phyloP scores from a whole-genome alignment of 495 filamentous ascomycete genomes.

The Daldinia bambusicola region DNA sequence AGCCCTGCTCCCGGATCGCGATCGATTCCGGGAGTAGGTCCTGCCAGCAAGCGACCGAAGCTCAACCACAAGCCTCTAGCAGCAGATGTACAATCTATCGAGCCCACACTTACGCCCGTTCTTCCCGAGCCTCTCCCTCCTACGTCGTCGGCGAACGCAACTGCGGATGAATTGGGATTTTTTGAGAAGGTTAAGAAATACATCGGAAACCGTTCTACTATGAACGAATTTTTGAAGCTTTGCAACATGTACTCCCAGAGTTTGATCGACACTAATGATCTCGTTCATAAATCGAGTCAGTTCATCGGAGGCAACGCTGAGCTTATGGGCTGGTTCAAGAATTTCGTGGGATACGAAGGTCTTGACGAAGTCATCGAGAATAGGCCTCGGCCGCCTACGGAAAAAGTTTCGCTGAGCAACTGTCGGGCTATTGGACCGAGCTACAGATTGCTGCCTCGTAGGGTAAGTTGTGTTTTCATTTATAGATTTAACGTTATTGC shows the following conservation, averaged over 20 bases:
- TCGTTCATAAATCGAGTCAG: conserved; percentile 80
- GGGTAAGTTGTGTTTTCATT: conserved; percentile 56
- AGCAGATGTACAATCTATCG: conserved; percentile 75
- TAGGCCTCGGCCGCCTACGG: conserved; percentile 73
- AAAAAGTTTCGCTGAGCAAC: conserved; percentile 86
- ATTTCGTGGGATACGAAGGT: conserved; percentile 77
- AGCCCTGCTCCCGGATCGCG: conserved; percentile 51
- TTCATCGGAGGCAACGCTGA: conserved; percentile 92
- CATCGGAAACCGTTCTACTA: conserved; percentile 88
- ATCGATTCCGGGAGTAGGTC: conserved; percentile 46
- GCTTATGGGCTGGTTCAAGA: conserved; percentile 84
- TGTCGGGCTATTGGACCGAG: conserved; percentile 94
- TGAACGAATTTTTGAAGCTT: conserved; percentile 94
- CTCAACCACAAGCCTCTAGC: conserved; percentile 68
- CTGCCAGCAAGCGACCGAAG: conserved; percentile 69
- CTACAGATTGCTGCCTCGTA: conserved; percentile 89
- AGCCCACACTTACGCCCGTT: conserved; percentile 85
- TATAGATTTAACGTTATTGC: conserved; percentile 1
- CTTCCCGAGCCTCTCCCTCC: conserved; percentile 87
- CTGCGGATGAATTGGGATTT: conserved; percentile 83
- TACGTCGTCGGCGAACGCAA: conserved; percentile 68
- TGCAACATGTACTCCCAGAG: conserved; percentile 94
- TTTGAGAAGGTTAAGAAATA: conserved; percentile 98
- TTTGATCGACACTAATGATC: conserved; percentile 80
- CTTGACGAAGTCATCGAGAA: conserved; percentile 83